Evolutionary conservation across 768 basidiomycete genomes (phyloP), one percentile per base, ranked within the genome.

Genomic region (Xerocomus potaroensis): DNA sequence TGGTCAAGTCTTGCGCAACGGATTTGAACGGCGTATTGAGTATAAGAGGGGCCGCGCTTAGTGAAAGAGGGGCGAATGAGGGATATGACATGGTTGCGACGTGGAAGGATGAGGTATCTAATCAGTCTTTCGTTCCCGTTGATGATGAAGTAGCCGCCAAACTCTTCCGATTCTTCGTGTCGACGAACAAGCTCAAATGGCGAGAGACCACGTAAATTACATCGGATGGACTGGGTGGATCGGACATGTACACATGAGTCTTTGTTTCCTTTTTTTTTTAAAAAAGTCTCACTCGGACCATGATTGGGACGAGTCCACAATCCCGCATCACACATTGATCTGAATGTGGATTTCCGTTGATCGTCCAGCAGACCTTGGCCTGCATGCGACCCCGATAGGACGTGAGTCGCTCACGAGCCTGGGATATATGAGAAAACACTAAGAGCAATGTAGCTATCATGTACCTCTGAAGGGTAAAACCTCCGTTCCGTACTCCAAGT

Each of bases 111-210:
- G 63, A 98, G 83, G 70, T 93, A 97, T 53, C 96, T 91, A 56
- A 99, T 94, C 52, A 99, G 81, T 70, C 93, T 91, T 70, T 99
- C 96, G 69, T 97, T 98, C 51, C 96, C 96, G 66, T 99, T 99
- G 67, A 99, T 83, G 62, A 99, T 80, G 63, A 99, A 99, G 70
- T 99, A 98, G 23, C 95, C 96, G 43, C 96, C 96, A 61, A 97
- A 97, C 67, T 98, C 96, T 70, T 96, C 92, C 1, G 96, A 84
- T 60, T 99, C 96, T 75, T 99, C 96, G 63, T 95, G 87, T 51
- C 85, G 84, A 46, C 74, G 71, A 46, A 98, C 91, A 36, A 99
- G 83, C 37, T 91, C 86, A 8, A 86, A 78, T 8, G 95, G 88
- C 2, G 91, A 80, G 67, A 96, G 76, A 27, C 77, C 77, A 36